Evolutionary conservation across 768 basidiomycete species (phyloP).

Genomic region (Termitomyces eurrhizus): DNA sequence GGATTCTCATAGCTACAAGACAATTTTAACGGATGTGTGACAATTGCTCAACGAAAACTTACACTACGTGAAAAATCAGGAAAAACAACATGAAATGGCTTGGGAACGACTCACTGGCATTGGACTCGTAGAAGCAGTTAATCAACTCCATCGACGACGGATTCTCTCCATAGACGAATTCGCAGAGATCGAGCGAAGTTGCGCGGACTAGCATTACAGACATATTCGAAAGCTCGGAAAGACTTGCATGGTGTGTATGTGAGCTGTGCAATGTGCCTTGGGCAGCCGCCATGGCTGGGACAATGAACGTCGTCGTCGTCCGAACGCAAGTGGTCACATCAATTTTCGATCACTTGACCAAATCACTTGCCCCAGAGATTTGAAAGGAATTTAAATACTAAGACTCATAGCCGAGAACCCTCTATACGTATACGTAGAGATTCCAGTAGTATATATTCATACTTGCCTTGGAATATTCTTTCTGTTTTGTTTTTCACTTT

Average conservation of each 20-base stretch:
- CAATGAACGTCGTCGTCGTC: background rate
- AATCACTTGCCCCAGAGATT: background rate
- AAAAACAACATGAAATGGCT: conserved; percentile 7
- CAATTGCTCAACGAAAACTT: conserved; percentile 20
- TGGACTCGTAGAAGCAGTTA: conserved; percentile 65
- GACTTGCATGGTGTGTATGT: conserved; percentile 7
- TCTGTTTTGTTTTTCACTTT: background rate
- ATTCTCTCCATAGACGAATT: conserved; percentile 61
- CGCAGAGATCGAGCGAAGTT: conserved; percentile 66
- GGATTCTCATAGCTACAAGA: conserved; percentile 72
- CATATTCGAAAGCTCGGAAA: conserved; percentile 20
- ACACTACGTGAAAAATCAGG: conserved; percentile 31
- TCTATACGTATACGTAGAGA: background rate
- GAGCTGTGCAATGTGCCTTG: background rate
- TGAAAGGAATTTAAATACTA: background rate
- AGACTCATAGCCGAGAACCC: background rate
- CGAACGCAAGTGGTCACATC: background rate
- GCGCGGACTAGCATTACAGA: conserved; percentile 45
- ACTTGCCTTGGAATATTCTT: too few species aligned
- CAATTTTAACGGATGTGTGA: conserved; percentile 2
- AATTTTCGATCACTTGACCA: conserved; percentile 4
- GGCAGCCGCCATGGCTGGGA: conserved; percentile 1
- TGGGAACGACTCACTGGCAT: conserved; percentile 48
- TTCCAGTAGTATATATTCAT: background rate
- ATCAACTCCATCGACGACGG: conserved; percentile 48